Evolutionary conservation across 176 grass and related monocot species (phyloP).

Genomic region (Triticum dicoccoides): DNA sequence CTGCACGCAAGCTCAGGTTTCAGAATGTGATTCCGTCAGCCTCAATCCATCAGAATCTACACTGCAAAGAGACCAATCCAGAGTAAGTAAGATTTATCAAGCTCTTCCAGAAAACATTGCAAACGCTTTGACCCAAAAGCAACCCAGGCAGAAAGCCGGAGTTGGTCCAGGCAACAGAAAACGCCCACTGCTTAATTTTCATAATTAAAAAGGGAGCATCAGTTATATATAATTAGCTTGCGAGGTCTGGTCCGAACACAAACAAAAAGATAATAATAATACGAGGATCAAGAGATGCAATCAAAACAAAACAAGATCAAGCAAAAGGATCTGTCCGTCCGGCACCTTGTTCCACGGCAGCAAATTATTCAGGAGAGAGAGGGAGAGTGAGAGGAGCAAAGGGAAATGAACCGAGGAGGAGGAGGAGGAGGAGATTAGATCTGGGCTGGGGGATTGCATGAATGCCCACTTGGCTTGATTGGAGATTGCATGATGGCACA

Average conservation of each 20-base stretch:
- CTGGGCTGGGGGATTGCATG: slow-evolving; percentile 10
- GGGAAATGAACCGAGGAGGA: background rate
- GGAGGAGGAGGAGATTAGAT: slow-evolving; percentile 23
- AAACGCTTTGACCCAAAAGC: background rate
- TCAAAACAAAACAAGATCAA: slow-evolving; percentile 31
- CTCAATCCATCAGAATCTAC: background rate
- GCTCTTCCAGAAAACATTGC: background rate
- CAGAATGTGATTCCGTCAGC: background rate
- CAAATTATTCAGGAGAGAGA: slow-evolving; percentile 23
- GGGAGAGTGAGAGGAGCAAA: background rate
- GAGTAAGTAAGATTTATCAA: too few relatives aligned
- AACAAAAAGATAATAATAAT: background rate
- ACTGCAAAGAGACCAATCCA: background rate
- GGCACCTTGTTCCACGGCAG: background rate
- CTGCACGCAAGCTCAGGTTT: background rate
- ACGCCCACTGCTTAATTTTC: background rate
- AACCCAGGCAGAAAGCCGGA: background rate
- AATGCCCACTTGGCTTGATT: slow-evolving; percentile 6
- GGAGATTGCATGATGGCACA: slow-evolving; percentile 8
- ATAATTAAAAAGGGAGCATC: background rate
- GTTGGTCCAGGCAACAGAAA: background rate
- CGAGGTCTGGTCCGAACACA: background rate
- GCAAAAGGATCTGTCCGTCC: background rate
- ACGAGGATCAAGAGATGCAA: slow-evolving; percentile 17
- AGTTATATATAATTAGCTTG: background rate